Conservation (phyloP, 106 monocot species). For the Chionographis japonica region DNA sequence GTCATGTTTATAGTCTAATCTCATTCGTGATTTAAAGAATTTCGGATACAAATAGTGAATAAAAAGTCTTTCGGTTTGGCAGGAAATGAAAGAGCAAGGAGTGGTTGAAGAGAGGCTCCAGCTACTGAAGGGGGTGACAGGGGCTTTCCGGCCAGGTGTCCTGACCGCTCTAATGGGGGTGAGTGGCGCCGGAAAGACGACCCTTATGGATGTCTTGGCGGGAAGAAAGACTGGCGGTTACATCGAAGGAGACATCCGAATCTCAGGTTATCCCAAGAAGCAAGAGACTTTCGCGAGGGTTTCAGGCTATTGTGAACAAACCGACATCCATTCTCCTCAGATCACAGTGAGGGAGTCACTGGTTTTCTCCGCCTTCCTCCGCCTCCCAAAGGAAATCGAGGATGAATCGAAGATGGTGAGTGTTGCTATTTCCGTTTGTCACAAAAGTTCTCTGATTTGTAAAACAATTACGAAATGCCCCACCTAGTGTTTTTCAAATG, state of each 20-base stretch:
- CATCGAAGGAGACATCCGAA: constrained; percentile 56
- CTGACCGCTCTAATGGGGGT: constrained; percentile 77
- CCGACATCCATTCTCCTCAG: constrained; percentile 71
- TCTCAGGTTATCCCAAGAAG: constrained; percentile 61
- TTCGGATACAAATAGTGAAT: background rate
- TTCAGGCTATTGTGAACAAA: constrained; percentile 77
- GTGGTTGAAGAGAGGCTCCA: constrained; percentile 50
- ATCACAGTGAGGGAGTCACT: constrained; percentile 62
- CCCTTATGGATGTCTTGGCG: constrained; percentile 77
- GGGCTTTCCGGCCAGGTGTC: constrained; percentile 64
- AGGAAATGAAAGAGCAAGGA: constrained; percentile 74
- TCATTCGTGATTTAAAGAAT: too few relatives aligned
- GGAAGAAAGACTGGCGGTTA: constrained; percentile 74
- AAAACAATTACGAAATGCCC: too few relatives aligned
- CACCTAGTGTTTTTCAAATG: too few relatives aligned
- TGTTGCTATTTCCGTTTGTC: background rate
- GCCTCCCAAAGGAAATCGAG: constrained; percentile 40
- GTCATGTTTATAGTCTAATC: too few relatives aligned
- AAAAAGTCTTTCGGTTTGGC: background rate
- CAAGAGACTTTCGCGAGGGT: constrained; percentile 67
- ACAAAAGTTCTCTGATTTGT: background rate
- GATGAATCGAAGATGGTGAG: constrained; percentile 40
- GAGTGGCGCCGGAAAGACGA: constrained; percentile 79
- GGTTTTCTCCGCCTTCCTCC: constrained; percentile 65
- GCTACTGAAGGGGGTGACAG: constrained; percentile 47